A percentile compares a stretch with the other conserved stretches of the same genome.
Conservation (phyloP, 495 filamentous ascomycete species). For the Bryoglossum gracile region DNA sequence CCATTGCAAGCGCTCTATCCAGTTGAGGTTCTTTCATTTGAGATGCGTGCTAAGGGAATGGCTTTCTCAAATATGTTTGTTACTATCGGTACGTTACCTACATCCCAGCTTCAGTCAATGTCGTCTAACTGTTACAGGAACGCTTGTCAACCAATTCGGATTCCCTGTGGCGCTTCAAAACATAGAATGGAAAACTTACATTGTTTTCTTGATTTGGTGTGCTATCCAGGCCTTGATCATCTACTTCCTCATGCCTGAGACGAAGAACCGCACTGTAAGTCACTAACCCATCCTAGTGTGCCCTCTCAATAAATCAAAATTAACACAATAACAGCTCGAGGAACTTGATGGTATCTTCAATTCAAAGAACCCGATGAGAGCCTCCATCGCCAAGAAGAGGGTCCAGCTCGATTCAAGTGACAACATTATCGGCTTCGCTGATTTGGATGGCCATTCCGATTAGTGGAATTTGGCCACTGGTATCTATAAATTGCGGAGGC, state of each 20-base stretch:
- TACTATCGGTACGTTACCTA: slow-evolving; percentile 3
- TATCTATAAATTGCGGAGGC: too few relatives aligned
- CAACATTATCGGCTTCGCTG: slow-evolving; percentile 23
- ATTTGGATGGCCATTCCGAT: background rate
- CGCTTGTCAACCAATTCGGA: slow-evolving; percentile 40
- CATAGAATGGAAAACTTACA: slow-evolving; percentile 34
- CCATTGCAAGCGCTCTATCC: slow-evolving; percentile 56
- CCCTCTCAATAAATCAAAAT: background rate
- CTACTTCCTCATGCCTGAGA: slow-evolving; percentile 23
- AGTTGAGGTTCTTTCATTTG: slow-evolving; percentile 53
- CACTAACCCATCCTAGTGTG: background rate
- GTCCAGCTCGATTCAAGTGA: slow-evolving; percentile 25
- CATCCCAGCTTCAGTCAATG: too few relatives aligned
- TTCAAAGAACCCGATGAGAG: slow-evolving; percentile 43
- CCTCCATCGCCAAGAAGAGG: slow-evolving; percentile 44
- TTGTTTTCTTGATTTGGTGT: slow-evolving; percentile 27
- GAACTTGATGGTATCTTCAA: slow-evolving; percentile 60
- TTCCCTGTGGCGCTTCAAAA: slow-evolving; percentile 28
- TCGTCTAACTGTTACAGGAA: slow-evolving; percentile 12
- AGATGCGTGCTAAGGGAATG: slow-evolving; percentile 55
- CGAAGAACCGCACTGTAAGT: slow-evolving; percentile 25
- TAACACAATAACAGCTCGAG: slow-evolving; percentile 38
- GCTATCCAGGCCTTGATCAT: slow-evolving; percentile 14
- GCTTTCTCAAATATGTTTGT: slow-evolving; percentile 34
- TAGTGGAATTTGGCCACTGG: too few relatives aligned